Base-by-base conservation (phyloP, 495 filamentous ascomycete species). In the Terfezia claveryi region DNA sequence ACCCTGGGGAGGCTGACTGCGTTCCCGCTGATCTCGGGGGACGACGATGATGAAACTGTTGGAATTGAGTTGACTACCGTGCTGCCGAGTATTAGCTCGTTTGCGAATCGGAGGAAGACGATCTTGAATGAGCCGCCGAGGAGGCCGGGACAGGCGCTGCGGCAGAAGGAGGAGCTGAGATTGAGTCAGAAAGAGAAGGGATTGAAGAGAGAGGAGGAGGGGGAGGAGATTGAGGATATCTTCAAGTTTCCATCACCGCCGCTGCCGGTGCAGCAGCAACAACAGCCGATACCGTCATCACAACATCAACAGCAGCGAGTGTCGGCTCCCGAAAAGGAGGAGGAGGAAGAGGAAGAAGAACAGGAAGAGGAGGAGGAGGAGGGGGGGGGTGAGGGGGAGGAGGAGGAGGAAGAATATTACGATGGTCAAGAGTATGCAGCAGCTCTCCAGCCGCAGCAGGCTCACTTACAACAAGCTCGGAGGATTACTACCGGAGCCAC, bases 61-160 rank as follows among this genome's bases (percentile, higher is more conserved):
- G 56, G 59, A 37, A 53, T 62, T 20, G 60, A 62, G 44, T 62
- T 59, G 51, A 62, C 60, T n/a, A 62, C 59, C 54, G 60, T 54
- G 52, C 23, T 62, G 37, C 60, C 60, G 5, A 52, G 57, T 56
- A 56, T 62, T 56, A 62, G 58, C 14, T 14, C 14, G 12, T 46
- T 46, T 46, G 17, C 14, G 41, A 14, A 46, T 32, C 38, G 56
- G 60, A 36, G 60, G 17, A 46, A 46, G 41, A 46, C 60, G 36
- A 54, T 62, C 32, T 53, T 62, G 50, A 59, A 58, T 38, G 60
- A 62, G 14, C 60, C 60, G 5, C 60, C 60, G 14, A 56, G 60
- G 56, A 62, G 60, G 51, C 63, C 59, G 52, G 64, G 46, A 23
- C 52, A 54, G 53, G 51, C 56, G 23, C 20, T 14, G 23, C 52